A percentile compares a stretch with the other conserved stretches of the same genome.
These are phyloP conservation scores for Polygonum maritimum DNA, from an alignment of 148 eudicot genomes.

Conservation along the genomic window DNA sequence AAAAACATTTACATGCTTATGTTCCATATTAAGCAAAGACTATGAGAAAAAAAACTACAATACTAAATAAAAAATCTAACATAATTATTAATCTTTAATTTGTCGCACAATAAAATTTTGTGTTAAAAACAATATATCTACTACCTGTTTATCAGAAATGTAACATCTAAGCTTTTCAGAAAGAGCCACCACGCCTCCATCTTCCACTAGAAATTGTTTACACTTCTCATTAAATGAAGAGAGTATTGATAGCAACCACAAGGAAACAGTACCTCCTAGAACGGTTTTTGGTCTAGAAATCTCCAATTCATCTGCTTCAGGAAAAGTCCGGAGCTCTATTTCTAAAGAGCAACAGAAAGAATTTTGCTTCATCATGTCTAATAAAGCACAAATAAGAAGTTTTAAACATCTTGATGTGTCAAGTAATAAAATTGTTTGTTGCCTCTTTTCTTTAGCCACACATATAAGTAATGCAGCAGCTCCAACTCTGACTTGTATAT, in stretches of 20 bases:
- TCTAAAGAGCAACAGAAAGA: slow-evolving; percentile 34
- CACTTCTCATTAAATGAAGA: slow-evolving; percentile 49
- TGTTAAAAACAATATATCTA: slow-evolving; percentile 13
- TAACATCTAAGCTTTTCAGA: slow-evolving; percentile 50
- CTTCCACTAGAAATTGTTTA: slow-evolving; percentile 49
- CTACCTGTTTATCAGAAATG: slow-evolving; percentile 44
- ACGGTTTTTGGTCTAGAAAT: slow-evolving; percentile 59
- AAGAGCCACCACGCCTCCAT: slow-evolving; percentile 69
- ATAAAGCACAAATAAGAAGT: slow-evolving; percentile 40
- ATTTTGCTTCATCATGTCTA: slow-evolving; percentile 49
- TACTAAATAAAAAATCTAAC: not conserved
- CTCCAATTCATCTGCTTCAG: slow-evolving; percentile 44
- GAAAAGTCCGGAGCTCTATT: slow-evolving; percentile 53
- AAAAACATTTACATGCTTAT: not conserved
- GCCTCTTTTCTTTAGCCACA: slow-evolving; percentile 49
- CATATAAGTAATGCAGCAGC: slow-evolving; percentile 58
- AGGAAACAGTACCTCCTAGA: slow-evolving; percentile 60
- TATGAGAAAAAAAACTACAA: not conserved
- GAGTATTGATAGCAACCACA: slow-evolving; percentile 67
- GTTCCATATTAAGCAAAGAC: not conserved
- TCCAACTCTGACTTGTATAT: slow-evolving; percentile 68
- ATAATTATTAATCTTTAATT: not conserved
- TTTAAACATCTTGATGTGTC: slow-evolving; percentile 47
- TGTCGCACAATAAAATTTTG: not conserved
- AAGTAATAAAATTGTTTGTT: slow-evolving; percentile 38